phyloP scores from a whole-genome alignment of 192 early-diverging fungal species.

The Spizellomyces sp. region DNA sequence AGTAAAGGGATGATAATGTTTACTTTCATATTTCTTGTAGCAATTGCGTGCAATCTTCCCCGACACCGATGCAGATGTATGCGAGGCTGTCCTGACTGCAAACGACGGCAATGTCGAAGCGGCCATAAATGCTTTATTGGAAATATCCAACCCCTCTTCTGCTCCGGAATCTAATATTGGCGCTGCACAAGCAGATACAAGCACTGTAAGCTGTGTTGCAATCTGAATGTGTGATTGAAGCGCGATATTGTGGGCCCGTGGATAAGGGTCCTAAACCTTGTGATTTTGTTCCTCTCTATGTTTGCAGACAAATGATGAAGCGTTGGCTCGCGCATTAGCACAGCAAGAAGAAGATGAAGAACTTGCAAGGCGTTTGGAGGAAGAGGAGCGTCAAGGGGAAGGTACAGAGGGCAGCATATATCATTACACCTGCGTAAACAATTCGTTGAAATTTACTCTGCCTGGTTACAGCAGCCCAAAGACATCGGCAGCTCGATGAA shows the following conservation, averaged over 20 bases:
- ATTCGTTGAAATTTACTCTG: no score
- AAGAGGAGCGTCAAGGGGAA: constrained; percentile 6
- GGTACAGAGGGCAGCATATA: no score
- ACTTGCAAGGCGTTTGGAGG: constrained; percentile 19
- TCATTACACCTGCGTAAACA: no score
- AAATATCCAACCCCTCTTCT: constrained; percentile 30
- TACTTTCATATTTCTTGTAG: neutral
- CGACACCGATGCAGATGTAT: constrained; percentile 32
- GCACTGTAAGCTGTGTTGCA: no score
- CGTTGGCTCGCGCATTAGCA: constrained; percentile 15
- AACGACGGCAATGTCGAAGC: constrained; percentile 29
- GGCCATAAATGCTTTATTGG: constrained; percentile 28
- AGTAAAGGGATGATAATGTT: no score
- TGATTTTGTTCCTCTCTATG: neutral
- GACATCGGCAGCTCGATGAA: no score
- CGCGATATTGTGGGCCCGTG: no score
- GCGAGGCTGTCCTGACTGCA: constrained; percentile 27
- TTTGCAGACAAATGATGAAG: constrained; percentile 12
- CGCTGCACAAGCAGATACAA: neutral
- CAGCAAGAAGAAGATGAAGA: constrained; percentile 30
- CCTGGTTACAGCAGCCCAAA: no score
- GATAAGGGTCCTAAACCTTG: no score
- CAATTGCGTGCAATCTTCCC: constrained; percentile 34
- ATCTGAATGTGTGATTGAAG: no score
- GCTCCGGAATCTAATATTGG: neutral